phyloP scores from a whole-genome alignment of 108 stramenopile species.

The Epithemia pelagica region DNA sequence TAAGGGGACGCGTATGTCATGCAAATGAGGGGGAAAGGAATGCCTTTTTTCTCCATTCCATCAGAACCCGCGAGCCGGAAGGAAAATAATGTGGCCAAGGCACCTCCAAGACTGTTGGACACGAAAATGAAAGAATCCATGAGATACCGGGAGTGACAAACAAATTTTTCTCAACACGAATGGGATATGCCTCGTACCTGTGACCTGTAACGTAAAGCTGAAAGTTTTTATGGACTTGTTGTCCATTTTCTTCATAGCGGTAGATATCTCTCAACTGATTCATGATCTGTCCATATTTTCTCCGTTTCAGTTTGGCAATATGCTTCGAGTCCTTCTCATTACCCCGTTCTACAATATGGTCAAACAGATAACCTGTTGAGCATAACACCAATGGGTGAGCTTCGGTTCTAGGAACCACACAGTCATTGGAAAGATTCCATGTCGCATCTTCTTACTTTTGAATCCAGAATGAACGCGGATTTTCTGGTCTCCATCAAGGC shows the following conservation, averaged over 20 bases:
- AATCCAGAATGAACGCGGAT: neutral
- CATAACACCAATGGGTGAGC: too few species aligned
- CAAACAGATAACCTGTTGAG: neutral
- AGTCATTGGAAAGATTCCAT: too few species aligned
- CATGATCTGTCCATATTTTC: neutral
- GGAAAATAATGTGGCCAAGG: slow-evolving; percentile 55
- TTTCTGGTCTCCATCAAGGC: neutral
- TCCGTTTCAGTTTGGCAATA: neutral
- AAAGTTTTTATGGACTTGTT: neutral
- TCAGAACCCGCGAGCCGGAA: too few species aligned
- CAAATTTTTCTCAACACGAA: too few species aligned
- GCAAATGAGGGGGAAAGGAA: slow-evolving; percentile 42
- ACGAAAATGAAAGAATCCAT: slow-evolving; percentile 26
- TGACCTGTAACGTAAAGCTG: neutral
- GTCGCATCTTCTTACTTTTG: neutral
- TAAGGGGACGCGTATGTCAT: slow-evolving; percentile 50
- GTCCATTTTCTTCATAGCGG: neutral
- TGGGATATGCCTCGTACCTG: too few species aligned
- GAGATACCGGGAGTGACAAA: neutral
- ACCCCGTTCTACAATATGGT: neutral
- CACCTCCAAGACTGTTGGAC: slow-evolving; percentile 63
- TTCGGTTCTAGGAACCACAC: too few species aligned
- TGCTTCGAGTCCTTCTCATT: neutral
- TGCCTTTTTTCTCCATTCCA: too few species aligned
- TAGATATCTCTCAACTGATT: neutral